Evolutionary conservation across 371 early-diverging fungal genomes (phyloP), one percentile per base, ranked within the genome.

Genomic region (Smittium culicis): DNA sequence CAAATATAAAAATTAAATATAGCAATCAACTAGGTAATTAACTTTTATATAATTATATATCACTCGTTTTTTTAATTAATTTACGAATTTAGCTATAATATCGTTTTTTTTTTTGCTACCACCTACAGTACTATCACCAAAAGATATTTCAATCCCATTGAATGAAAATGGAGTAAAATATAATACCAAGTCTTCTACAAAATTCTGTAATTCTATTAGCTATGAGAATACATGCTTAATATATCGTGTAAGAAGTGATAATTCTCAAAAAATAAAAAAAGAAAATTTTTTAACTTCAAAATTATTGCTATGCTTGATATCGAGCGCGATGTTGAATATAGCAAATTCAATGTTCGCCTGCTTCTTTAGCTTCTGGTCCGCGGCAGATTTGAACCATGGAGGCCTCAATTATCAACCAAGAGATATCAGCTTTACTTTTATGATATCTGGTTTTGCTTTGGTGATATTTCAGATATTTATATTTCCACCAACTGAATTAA

Each of bases 331-430:
- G 11, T 62, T 88, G 67, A 78, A 83, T 2, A 79, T 91, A n/a
- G 85, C 86, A 58, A 76, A 84, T 8, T 86, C 88, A 64, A 77
- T 91, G 29, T 82, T 86, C 65, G 90, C 91, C 56, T 88, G 90
- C 73, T 78, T 87, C 0, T 85, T 86, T 33, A 80, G 83, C 3
- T 68, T 90, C 2, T 90, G 82, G 73, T 76, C 82, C 1, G 83
- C 84, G 17, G 79, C 82, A 5, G 68, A 76, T 11, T 64, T 79
- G 31, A 66, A 61, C 1, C 77, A 79, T 35, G 88, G 85, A 61
- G 88, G 89, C 0, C 77, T 89, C 17, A 81, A 77, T 0, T 84
- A 85, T 67, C 66, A 69, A 1, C 67, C 83, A 3, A 72, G 74
- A 11, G 75, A 81, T 31, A 82, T 87, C 33, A 87, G 87, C 20